These are phyloP conservation scores for Talaromyces borbonicus DNA, from an alignment of 495 filamentous ascomycete genomes.

Conservation along the genomic window DNA sequence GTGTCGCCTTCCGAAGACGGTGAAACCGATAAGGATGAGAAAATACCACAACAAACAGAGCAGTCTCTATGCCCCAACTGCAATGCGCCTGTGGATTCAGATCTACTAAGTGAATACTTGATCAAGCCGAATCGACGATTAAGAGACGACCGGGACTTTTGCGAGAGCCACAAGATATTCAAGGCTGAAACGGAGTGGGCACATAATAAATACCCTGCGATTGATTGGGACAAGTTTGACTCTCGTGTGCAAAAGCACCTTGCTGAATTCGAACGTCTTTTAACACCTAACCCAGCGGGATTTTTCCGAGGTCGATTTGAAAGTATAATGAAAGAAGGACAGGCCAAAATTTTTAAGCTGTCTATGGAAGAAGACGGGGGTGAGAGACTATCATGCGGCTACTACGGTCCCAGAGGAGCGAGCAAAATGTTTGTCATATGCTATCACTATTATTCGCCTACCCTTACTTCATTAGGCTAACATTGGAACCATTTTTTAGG, in stretches of 20 bases:
- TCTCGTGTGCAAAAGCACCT: slow-evolving; percentile 50
- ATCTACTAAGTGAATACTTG: slow-evolving; percentile 38
- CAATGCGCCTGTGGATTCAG: slow-evolving; percentile 44
- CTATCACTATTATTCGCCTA: not conserved
- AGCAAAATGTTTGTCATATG: slow-evolving; percentile 41
- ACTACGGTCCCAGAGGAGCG: slow-evolving; percentile 77
- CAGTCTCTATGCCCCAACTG: slow-evolving; percentile 57
- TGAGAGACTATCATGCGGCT: slow-evolving; percentile 54
- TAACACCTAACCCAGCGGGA: slow-evolving; percentile 46
- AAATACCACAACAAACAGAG: not conserved
- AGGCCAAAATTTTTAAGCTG: slow-evolving; percentile 50
- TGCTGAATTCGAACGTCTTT: slow-evolving; percentile 42
- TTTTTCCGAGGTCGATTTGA: slow-evolving; percentile 54
- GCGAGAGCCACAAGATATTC: slow-evolving; percentile 53
- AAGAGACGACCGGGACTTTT: slow-evolving; percentile 57
- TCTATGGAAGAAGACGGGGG: slow-evolving; percentile 28
- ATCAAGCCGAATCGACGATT: slow-evolving; percentile 43
- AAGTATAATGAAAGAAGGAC: slow-evolving; percentile 46
- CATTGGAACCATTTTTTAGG: slow-evolving; percentile 27
- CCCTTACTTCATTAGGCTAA: slow-evolving; percentile 4
- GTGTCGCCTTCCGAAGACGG: slow-evolving; percentile 9
- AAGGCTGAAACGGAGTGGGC: slow-evolving; percentile 53
- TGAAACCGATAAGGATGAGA: not conserved
- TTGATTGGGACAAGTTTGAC: slow-evolving; percentile 66
- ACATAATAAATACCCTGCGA: slow-evolving; percentile 59